phyloP scores from a whole-genome alignment of 2,329 filamentous ascomycete species.

The Paracamarosporium sp. region DNA sequence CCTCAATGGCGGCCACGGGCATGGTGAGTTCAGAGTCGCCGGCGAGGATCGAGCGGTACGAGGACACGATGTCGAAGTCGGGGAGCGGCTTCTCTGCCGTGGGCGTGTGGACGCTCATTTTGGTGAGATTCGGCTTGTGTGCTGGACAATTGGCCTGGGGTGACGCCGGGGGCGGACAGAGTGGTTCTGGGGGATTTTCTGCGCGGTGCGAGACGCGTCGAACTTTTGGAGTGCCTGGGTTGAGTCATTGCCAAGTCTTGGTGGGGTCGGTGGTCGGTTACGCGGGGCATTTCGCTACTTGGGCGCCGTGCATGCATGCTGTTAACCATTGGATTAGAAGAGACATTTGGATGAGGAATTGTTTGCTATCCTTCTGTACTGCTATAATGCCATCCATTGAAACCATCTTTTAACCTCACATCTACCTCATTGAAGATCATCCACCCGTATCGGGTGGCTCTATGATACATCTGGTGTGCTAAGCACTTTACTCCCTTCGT shows the following conservation, averaged over 20 bases:
- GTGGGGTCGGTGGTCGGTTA: neutral
- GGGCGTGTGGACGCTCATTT: slow-evolving; percentile 30
- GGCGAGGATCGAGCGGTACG: slow-evolving; percentile 68
- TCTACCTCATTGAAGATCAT: too few relatives aligned
- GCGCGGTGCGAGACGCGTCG: neutral
- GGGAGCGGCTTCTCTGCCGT: slow-evolving; percentile 24
- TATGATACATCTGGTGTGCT: too few relatives aligned
- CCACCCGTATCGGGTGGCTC: too few relatives aligned
- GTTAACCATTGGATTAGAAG: too few relatives aligned
- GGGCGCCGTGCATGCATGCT: neutral
- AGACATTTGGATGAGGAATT: too few relatives aligned
- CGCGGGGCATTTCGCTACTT: slow-evolving; percentile 1
- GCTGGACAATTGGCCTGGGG: too few relatives aligned
- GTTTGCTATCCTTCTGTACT: too few relatives aligned
- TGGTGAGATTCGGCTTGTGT: slow-evolving; percentile 6
- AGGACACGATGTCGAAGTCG: slow-evolving; percentile 64
- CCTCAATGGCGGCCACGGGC: slow-evolving; percentile 92
- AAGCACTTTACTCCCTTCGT: too few relatives aligned
- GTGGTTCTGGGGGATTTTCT: neutral
- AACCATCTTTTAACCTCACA: too few relatives aligned
- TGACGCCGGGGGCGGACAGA: neutral
- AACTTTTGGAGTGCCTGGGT: neutral
- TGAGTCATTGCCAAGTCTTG: slow-evolving; percentile 7
- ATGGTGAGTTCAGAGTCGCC: slow-evolving; percentile 88
- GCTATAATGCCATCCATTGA: too few relatives aligned